These are phyloP conservation scores for Diutina mesorugosa DNA, from an alignment of 1,139 yeast genomes.

Conservation along the genomic window DNA sequence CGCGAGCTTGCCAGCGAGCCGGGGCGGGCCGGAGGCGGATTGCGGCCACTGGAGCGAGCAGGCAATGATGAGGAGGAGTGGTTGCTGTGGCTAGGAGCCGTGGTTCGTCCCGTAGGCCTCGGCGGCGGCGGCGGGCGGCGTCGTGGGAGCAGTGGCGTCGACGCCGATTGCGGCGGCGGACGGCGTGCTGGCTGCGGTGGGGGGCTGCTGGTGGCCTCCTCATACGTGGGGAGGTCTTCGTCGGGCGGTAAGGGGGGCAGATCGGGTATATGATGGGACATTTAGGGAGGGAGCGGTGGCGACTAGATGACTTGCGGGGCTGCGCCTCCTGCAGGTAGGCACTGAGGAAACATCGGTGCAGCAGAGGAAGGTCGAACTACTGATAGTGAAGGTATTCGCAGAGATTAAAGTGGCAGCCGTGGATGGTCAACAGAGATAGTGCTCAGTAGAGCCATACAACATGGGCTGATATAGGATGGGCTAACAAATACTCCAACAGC, in stretches of 20 bases:
- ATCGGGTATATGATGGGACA: neutral
- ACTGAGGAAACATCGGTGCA: neutral
- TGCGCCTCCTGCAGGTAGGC: neutral
- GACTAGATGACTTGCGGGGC: neutral
- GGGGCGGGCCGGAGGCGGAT: neutral
- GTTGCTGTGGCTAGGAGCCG: neutral
- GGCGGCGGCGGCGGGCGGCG: constrained; percentile 3
- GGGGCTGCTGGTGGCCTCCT: constrained; percentile 8
- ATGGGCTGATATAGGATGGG: too few relatives aligned
- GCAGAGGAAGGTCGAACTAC: too few relatives aligned
- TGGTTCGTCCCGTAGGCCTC: constrained; percentile 1
- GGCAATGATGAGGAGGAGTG: neutral
- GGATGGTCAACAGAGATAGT: too few relatives aligned
- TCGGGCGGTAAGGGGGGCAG: neutral
- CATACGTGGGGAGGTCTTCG: constrained; percentile 10
- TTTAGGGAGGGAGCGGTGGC: neutral
- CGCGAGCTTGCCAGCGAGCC: neutral
- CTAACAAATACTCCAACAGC: too few relatives aligned
- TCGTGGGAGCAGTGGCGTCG: neutral
- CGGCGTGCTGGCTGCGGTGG: constrained; percentile 4
- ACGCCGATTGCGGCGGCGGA: neutral
- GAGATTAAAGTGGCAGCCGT: too few relatives aligned
- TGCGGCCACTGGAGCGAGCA: neutral
- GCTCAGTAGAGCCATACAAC: too few relatives aligned
- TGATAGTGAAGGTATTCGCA: too few relatives aligned